Percentiles rank a stretch among this genome's conserved stretches.
Conservation (phyloP, 2,329 filamentous ascomycete species). For the Epichloe gansuensis region DNA sequence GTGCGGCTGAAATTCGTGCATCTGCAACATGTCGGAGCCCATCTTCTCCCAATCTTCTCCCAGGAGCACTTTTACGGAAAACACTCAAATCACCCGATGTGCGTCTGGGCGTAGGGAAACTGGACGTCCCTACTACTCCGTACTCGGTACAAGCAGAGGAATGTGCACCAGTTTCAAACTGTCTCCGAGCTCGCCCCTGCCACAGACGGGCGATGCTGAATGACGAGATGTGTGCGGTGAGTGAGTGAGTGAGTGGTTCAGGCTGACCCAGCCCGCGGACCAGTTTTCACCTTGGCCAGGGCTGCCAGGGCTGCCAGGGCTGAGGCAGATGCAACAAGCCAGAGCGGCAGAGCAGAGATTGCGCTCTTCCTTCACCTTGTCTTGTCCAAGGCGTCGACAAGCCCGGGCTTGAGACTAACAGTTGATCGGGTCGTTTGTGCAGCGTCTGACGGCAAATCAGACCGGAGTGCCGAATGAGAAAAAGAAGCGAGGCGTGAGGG, state of each 20-base stretch:
- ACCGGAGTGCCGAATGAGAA: too few relatives aligned
- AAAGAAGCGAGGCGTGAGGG: not conserved
- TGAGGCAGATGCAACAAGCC: not conserved
- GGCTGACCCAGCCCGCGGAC: not conserved
- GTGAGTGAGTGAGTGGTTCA: not conserved
- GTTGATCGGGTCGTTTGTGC: not conserved
- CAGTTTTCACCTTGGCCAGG: not conserved
- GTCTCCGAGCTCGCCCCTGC: not conserved
- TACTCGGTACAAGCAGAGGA: not conserved
- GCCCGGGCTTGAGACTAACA: too few relatives aligned
- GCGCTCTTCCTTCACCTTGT: too few relatives aligned
- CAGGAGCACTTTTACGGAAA: not conserved
- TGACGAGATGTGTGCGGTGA: not conserved
- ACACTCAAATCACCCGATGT: not conserved
- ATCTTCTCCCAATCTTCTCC: conserved; percentile 1
- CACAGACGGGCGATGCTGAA: not conserved
- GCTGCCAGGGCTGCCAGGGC: not conserved
- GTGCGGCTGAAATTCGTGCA: conserved; percentile 7
- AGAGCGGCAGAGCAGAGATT: too few relatives aligned
- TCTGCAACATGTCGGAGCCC: conserved; percentile 20
- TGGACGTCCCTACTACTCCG: not conserved
- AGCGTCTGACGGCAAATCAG: not conserved
- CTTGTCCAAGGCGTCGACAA: too few relatives aligned
- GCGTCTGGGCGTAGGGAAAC: not conserved
- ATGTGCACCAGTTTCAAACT: not conserved